Evolutionary conservation across 495 filamentous ascomycete genomes (phyloP).

Genomic region (Tuber brumale): DNA sequence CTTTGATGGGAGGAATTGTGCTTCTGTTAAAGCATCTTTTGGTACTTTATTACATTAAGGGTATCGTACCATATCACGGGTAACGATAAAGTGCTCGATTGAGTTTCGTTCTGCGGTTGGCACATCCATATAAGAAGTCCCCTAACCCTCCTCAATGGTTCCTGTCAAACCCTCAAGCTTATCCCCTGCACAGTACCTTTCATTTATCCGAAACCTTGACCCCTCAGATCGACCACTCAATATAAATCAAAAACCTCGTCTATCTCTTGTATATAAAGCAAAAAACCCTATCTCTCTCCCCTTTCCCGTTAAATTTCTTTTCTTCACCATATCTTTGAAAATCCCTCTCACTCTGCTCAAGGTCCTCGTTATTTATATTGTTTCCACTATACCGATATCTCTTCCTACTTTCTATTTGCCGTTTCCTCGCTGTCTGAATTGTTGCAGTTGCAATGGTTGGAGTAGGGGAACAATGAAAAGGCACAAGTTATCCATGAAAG

Average conservation of each 20-base stretch:
- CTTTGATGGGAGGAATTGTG: not conserved
- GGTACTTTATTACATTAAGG: not conserved
- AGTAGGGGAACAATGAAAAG: not conserved
- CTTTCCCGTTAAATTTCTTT: constrained; percentile 3
- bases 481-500: not conserved
- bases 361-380: not conserved
- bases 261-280: constrained; percentile 16
- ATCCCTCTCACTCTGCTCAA: not conserved
- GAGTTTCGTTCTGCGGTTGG: not conserved
- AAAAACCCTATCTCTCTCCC: not conserved
- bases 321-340: constrained; percentile 7
- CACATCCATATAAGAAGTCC: not conserved
- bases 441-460: not conserved
- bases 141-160: constrained; percentile 36
- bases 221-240: not conserved
- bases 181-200: constrained; percentile 23
- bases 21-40: not conserved
- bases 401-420: not conserved
- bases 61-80: not conserved
- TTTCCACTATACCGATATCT: not conserved
- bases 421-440: not conserved
- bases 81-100: not conserved
- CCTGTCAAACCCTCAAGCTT: not conserved
- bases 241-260: constrained; percentile 4
- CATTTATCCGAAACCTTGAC: constrained; percentile 29